Conservation (phyloP, 768 basidiomycete genomes). For the Russula brevipes region DNA sequence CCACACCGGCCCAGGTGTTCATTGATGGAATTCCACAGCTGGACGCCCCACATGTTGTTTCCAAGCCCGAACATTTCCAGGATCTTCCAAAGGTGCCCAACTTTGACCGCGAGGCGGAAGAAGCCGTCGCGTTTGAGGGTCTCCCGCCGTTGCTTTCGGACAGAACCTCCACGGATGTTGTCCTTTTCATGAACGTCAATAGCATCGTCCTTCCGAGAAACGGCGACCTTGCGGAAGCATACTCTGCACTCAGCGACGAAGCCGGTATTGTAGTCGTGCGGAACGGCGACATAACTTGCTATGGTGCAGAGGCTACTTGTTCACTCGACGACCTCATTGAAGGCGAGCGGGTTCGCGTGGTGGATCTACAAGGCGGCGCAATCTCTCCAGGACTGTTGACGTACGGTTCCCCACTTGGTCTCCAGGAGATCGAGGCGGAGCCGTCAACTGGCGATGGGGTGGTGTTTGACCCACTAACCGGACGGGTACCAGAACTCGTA, state of each 20-base stretch:
- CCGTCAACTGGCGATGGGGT: slow-evolving; percentile 50
- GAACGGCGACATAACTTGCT: slow-evolving; percentile 52
- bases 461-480: slow-evolving; percentile 43
- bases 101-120: slow-evolving; percentile 52
- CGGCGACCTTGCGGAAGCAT: slow-evolving; percentile 33
- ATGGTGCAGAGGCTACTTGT: slow-evolving; percentile 33
- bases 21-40: slow-evolving; percentile 82
- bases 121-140: slow-evolving; percentile 55
- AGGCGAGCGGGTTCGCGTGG: slow-evolving; percentile 24
- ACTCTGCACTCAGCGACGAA: slow-evolving; percentile 23
- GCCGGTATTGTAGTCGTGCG: slow-evolving; percentile 45
- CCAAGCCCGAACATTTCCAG: slow-evolving; percentile 56
- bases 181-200: slow-evolving; percentile 64
- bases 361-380: slow-evolving; percentile 65
- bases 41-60: slow-evolving; percentile 39
- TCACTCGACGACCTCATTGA: slow-evolving; percentile 28
- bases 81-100: slow-evolving; percentile 50
- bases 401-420: slow-evolving; percentile 59
- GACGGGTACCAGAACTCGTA: slow-evolving; percentile 34
- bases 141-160: slow-evolving; percentile 55
- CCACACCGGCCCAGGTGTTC: slow-evolving; percentile 79
- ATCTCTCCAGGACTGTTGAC: slow-evolving; percentile 59
- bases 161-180: slow-evolving; percentile 32
- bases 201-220: slow-evolving; percentile 41
- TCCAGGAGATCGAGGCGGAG: slow-evolving; percentile 65